Conservation (phyloP, 2,329 filamentous ascomycete species). For the Dactylellina drechsleri region DNA sequence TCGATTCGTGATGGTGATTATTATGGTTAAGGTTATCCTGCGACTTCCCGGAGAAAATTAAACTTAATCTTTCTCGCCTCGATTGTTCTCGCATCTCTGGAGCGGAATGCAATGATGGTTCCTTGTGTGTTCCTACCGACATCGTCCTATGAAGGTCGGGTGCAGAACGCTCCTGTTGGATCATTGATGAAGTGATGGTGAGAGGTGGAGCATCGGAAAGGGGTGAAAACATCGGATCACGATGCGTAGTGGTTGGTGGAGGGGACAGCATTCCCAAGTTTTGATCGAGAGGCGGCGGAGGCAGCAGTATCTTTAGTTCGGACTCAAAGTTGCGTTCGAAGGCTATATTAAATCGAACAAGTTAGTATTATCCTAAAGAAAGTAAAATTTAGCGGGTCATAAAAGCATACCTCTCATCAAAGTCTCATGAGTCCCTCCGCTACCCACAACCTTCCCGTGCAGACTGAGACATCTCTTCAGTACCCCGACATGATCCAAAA, state of each 20-base stretch:
- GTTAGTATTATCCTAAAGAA: constrained; percentile 49
- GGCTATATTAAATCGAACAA: constrained; percentile 62
- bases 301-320: constrained; percentile 73
- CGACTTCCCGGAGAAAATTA: constrained; percentile 50
- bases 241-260: constrained; percentile 54
- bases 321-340: constrained; percentile 73
- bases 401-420: constrained; percentile 71
- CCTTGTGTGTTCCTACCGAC: constrained; percentile 41
- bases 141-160: constrained; percentile 49
- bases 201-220: constrained; percentile 47
- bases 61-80: constrained; percentile 41
- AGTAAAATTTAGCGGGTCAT: background rate
- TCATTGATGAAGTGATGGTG: constrained; percentile 52
- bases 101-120: constrained; percentile 46
- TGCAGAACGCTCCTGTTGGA: constrained; percentile 47
- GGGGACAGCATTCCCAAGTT: constrained; percentile 60
- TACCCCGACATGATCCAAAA: constrained; percentile 88
- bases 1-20: constrained; percentile 37
- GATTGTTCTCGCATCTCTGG: constrained; percentile 49
- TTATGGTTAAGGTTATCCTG: constrained; percentile 34
- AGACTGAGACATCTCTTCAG: constrained; percentile 81
- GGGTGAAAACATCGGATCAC: constrained; percentile 42
- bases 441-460: constrained; percentile 70
- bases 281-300: constrained; percentile 64
- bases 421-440: constrained; percentile 70